Evolutionary conservation across 2,329 filamentous ascomycete genomes (phyloP).

Genomic region (Coniochaeta sp.): DNA sequence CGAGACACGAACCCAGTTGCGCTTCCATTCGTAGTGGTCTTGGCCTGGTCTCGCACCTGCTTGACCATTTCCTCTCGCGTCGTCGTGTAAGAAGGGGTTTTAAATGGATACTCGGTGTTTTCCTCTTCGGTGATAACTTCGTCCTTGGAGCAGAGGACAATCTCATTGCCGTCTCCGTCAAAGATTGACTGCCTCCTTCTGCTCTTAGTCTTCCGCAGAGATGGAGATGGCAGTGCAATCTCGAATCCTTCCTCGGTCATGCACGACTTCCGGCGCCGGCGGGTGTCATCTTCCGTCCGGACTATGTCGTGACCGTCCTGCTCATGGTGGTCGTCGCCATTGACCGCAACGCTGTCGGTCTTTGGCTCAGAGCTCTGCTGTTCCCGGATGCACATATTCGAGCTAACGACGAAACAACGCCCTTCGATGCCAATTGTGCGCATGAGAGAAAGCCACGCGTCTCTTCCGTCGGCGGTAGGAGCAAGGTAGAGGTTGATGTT

Average conservation of each 20-base stretch:
- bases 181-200: conserved; percentile 33
- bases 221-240: conserved; percentile 30
- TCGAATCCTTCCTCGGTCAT: conserved; percentile 39
- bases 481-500: conserved; percentile 90
- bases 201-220: conserved; percentile 8
- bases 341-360: background rate
- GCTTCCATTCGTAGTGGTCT: conserved; percentile 18
- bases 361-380: conserved; percentile 33
- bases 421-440: conserved; percentile 75
- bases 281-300: background rate
- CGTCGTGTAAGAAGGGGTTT: conserved; percentile 8
- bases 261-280: conserved; percentile 28
- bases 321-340: conserved; percentile 1
- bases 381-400: conserved; percentile 70
- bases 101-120: background rate
- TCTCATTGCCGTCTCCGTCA: conserved; percentile 42
- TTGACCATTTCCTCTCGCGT: background rate
- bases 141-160: conserved; percentile 24
- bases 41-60: background rate
- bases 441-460: conserved; percentile 79
- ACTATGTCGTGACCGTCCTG: conserved; percentile 38
- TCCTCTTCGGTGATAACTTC: background rate
- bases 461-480: conserved; percentile 77
- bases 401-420: conserved; percentile 75
- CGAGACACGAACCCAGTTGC: conserved; percentile 49